Base-by-base conservation (phyloP, 2,329 filamentous ascomycete species). In the Fusarium multiceps region DNA sequence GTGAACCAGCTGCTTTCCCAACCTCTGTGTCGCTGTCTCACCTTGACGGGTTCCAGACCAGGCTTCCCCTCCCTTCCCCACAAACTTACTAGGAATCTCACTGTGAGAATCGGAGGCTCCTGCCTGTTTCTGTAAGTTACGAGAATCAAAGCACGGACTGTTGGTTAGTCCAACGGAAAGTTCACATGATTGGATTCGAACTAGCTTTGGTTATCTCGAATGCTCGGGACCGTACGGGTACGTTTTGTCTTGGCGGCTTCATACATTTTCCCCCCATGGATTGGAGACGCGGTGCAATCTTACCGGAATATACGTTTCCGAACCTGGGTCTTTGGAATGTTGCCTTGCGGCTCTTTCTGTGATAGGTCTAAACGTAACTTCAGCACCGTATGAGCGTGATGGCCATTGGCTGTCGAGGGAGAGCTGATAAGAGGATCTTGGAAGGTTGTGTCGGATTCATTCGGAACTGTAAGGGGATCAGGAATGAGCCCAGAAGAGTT, bases 61-160 rank as follows among this genome's bases (percentile, higher is more conserved):
- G 32, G 41, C 32, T 54, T 4, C 21, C 54, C 27, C 61, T 27
- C 49, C 34, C 23, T 41, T 27, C 49, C 41, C 53, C 53, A 27
- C 42, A 49, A 32, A 21, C 6, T 51, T 8, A 13, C 14, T 16
- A 41, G 21, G 25, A 13, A 21, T 65, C 28, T 60, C 54, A 54
- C 61, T 40, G 54, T 66, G 63, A 66, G 57, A 42, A 40, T 16
- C 58, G 54, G 61, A 32, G 14, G 30, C 21, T 46, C 23, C 20
- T 60, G 43, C 49, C 32, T 41, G 37, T 51, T 51, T 27, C 20
- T 23, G 18, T 30, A 37, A 30, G n/a, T 12, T 45, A n/a, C n/a
- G 14, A 13, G 13, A 28, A 28, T 32, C 34, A 25, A 41, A 47
- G 59, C 45, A 64, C 59, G 34, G 61, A 64, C 45, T 13, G 43